A percentile compares a stretch with the other conserved stretches of the same genome.
These are phyloP conservation scores for Beta corolliflora DNA, from an alignment of 179 eudicot species.

Conservation along the genomic window DNA sequence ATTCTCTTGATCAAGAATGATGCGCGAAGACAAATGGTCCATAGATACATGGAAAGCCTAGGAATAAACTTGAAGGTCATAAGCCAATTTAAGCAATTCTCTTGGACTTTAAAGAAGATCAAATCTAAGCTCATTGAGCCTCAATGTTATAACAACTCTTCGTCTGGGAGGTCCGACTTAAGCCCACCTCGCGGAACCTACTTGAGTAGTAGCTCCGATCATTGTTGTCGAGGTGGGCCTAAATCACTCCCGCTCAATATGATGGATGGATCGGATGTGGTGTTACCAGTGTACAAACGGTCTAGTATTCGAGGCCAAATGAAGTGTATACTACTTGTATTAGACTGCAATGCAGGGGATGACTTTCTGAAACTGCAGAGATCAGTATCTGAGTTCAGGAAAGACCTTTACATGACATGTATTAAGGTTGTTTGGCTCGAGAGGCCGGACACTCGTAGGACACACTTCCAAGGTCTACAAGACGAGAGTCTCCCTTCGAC, in stretches of 20 bases:
- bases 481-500: constrained; percentile 51
- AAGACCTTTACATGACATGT: constrained; percentile 36
- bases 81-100: constrained; percentile 43
- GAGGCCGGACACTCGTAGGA: constrained; percentile 40
- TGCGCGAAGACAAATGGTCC: constrained; percentile 41
- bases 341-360: constrained; percentile 60
- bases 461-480: constrained; percentile 42
- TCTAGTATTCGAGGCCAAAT: constrained; percentile 16
- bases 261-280: constrained; percentile 47
- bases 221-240: constrained; percentile 7
- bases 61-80: constrained; percentile 53
- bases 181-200: constrained; percentile 19
- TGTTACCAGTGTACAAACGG: constrained; percentile 23
- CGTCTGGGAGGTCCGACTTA: constrained; percentile 28
- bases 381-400: constrained; percentile 63
- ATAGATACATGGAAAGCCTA: constrained; percentile 48
- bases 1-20: constrained; percentile 55
- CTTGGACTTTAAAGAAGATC: constrained; percentile 38
- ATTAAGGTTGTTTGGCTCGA: constrained; percentile 75
- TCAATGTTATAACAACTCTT: constrained; percentile 36
- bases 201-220: constrained; percentile 24
- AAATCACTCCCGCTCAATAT: constrained; percentile 53
- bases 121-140: constrained; percentile 12
- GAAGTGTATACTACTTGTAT: constrained; percentile 50
- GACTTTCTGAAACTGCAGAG: constrained; percentile 48